These are phyloP conservation scores for Ramaria sp. DNA, from an alignment of 768 basidiomycete genomes.

Conservation along the genomic window DNA sequence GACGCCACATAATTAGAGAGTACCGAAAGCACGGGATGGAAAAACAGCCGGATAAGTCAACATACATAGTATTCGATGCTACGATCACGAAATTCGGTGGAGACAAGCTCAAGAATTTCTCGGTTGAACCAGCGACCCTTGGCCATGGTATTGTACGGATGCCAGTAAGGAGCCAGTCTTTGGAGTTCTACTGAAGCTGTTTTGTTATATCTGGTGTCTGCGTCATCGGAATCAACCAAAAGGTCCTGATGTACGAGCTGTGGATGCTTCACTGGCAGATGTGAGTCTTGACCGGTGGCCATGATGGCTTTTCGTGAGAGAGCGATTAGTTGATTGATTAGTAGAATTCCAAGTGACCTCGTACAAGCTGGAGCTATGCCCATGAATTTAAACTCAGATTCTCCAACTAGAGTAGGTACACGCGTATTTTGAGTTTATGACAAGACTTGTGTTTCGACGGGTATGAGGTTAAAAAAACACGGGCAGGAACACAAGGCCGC, in stretches of 20 bases:
- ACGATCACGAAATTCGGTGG: conserved; percentile 88
- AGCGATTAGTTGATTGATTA: no score
- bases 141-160: conserved; percentile 86
- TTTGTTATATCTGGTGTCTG: neutral
- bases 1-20: neutral
- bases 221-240: neutral
- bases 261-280: neutral
- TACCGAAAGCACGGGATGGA: neutral
- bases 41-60: conserved; percentile 12
- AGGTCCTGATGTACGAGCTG: neutral
- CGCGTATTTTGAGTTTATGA: no score
- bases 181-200: conserved; percentile 40
- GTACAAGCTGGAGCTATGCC: no score
- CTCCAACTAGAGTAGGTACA: no score
- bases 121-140: conserved; percentile 85
- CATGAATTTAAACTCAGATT: no score
- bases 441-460: no score
- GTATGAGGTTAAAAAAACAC: no score
- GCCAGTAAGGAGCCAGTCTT: conserved; percentile 85
- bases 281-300: no score
- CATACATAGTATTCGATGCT: conserved; percentile 94
- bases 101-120: conserved; percentile 83
- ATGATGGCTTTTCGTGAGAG: no score
- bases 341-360: no score
- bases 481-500: no score